Base-by-base conservation (phyloP, 2,329 filamentous ascomycete species). In the Pezicula rhizophila region DNA sequence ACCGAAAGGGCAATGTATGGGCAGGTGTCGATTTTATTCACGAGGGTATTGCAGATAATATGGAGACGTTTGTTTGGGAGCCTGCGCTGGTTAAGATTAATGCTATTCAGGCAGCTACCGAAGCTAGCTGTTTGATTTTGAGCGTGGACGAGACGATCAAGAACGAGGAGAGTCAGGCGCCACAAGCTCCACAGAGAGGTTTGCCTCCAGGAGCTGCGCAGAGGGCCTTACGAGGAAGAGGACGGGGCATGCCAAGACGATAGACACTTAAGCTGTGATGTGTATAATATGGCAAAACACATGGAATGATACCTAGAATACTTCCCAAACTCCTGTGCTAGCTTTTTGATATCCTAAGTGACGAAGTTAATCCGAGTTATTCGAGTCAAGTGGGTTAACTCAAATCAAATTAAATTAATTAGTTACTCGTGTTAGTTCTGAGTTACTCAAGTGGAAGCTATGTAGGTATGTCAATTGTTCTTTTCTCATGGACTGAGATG, bases 61-160 rank as follows among this genome's bases (percentile, higher is more conserved):
- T 97, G 79, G 86, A 89, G 66, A 84, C 80, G 49, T 99, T 97
- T 68, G 93, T 99, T 38, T 99, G 93, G 93, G 93, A 99, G 73
- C 93, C 93, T 5, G 87, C 88, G 42, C 75, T 97, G 56, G 88
- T 99, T 66, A 99, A 99, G 82, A 78, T 95, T 69, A 99, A 99
- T 69, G 93, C 93, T 58, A 86, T 99, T 57, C 90, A 96, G 74
- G 92, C 93, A 17, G 93, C 93, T 45, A 91, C 91, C 28, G 93
- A 99, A 73, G 93, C 93, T 18, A 87, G 87, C 59, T 99, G 93
- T 73, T 73, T 99, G 73, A 97, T 99, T 59, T 73, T 99, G 62
- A 87, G 89, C 60, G 93, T 99, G 49, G 93, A 99, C 66, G 93
- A 99, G 81, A 99, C 93, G 31, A 97, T 99, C 71, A 90, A 84